Percentiles rank a stretch among this genome's conserved stretches.
Conservation (phyloP, 768 basidiomycete species). For the Mycena polygramma region DNA sequence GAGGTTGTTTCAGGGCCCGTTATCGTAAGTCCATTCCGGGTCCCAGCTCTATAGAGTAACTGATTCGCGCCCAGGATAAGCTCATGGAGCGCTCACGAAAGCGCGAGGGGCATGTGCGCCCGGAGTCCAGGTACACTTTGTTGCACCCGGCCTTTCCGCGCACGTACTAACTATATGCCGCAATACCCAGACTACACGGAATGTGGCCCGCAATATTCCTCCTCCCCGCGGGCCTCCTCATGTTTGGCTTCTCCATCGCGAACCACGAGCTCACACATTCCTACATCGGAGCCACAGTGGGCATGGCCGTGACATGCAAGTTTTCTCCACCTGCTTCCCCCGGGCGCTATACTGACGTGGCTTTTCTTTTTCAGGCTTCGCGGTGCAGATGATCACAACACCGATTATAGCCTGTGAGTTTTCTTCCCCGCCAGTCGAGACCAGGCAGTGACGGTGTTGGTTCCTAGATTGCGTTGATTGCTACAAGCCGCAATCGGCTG, state of each 20-base stretch:
- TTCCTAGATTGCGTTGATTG: constrained; percentile 37
- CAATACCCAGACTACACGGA: constrained; percentile 29
- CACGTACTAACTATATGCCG: not conserved
- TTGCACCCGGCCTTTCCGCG: not conserved
- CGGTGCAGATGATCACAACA: constrained; percentile 39
- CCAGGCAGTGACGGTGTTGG: not conserved
- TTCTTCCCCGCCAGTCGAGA: not conserved
- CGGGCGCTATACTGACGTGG: no score
- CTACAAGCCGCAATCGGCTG: constrained; percentile 39
- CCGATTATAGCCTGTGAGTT: constrained; percentile 33
- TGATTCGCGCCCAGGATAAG: constrained; percentile 27
- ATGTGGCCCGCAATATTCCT: constrained; percentile 39
- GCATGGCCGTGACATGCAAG: constrained; percentile 37
- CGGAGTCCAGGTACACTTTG: constrained; percentile 27
- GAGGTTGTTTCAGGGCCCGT: constrained; percentile 39
- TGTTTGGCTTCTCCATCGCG: constrained; percentile 35
- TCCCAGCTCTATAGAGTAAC: not conserved
- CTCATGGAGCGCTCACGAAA: constrained; percentile 33
- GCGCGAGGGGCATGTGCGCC: constrained; percentile 32
- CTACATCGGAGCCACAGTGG: constrained; percentile 36
- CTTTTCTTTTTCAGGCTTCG: constrained; percentile 23
- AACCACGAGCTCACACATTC: constrained; percentile 33
- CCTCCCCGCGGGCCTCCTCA: constrained; percentile 36
- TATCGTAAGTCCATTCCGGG: constrained; percentile 18
- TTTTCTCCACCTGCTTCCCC: not conserved